Evolutionary conservation across 106 monocot genomes (phyloP).

Genomic region (Iris macrosiphon): DNA sequence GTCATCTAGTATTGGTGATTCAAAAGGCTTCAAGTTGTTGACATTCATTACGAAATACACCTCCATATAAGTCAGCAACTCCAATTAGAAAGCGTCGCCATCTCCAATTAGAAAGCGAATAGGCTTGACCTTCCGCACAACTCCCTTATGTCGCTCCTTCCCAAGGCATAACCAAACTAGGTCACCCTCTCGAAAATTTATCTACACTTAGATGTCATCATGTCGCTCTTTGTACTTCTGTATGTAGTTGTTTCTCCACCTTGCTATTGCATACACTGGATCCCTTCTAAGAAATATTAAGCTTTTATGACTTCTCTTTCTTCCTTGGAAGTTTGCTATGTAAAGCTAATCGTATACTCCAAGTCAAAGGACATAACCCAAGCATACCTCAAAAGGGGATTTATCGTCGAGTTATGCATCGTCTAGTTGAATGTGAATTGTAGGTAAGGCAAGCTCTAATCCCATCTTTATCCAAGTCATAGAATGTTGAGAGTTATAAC

Average conservation of each 20-base stretch:
- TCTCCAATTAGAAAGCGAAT: not conserved
- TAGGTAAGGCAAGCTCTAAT: conserved; percentile 2
- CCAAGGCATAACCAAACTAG: not conserved
- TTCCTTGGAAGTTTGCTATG: not conserved
- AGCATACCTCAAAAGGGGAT: not conserved
- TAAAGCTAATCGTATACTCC: not conserved
- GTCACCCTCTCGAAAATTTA: not conserved
- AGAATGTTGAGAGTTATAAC: not conserved
- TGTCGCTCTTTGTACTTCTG: not conserved
- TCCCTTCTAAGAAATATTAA: not conserved
- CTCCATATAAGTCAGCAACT: too few species aligned
- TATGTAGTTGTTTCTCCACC: not conserved
- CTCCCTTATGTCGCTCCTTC: not conserved
- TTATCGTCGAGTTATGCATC: not conserved
- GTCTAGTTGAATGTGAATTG: not conserved
- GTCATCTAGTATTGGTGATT: too few species aligned
- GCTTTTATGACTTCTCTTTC: not conserved
- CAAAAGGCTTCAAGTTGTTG: too few species aligned
- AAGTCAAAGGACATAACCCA: not conserved
- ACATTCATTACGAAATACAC: too few species aligned
- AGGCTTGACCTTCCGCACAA: not conserved
- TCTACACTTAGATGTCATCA: not conserved
- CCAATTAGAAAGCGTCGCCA: too few species aligned
- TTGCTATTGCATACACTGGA: not conserved
- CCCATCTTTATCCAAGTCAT: conserved; percentile 2